Base-by-base conservation (phyloP, 305 asterid species). In the Caryopteris hybrid region DNA sequence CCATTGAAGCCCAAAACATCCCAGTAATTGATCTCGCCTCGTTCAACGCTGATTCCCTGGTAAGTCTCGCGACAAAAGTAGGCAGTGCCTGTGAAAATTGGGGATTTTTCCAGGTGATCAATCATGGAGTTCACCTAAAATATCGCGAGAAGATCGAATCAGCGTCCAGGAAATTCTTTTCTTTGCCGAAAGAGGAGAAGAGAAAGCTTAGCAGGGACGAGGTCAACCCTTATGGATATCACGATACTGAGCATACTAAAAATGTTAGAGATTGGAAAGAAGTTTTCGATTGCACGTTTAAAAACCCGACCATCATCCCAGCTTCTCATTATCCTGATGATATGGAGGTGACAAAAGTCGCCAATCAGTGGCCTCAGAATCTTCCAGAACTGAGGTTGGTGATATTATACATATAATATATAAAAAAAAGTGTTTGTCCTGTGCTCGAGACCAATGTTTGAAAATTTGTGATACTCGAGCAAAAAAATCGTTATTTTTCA, bases 81-180 rank as follows among this genome's bases (percentile, higher is more conserved):
- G 83, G 91, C 1, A 71, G 72, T 3, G 95, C 96, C 0, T 84
- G 93, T 74, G 53, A 74, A 66, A 76, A 83, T 3, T 90, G 95
- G 95, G 97, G 95, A 0, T 88, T 90, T 63, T 90, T 90, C 77
- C 97, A 90, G 78, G 94, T 86, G 70, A 85, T 80, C 74, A 84
- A 86, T 53, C 97, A 88, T 14, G 94, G 94, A 18, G 93, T 84
- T 45, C 82, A 90, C 4, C 13, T 53, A 17, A 69, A 80, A 16
- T 43, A 3, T 23, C 83, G 84, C 1, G 71, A 72, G 48, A 79
- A 52, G 29, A 79, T 86, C 7, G 82, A 85, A 14, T 45, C 21
- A 38, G 81, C 46, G 18, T 62, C 88, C 1, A 76, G 79, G 43
- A 38, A 84, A 48, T 84, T 90, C 64, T 86, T 84, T 18, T 78